Percentiles rank a stretch among this genome's conserved stretches.
These are phyloP conservation scores for Simmondsia chinensis DNA, from an alignment of 148 eudicot genomes.

Conservation along the genomic window DNA sequence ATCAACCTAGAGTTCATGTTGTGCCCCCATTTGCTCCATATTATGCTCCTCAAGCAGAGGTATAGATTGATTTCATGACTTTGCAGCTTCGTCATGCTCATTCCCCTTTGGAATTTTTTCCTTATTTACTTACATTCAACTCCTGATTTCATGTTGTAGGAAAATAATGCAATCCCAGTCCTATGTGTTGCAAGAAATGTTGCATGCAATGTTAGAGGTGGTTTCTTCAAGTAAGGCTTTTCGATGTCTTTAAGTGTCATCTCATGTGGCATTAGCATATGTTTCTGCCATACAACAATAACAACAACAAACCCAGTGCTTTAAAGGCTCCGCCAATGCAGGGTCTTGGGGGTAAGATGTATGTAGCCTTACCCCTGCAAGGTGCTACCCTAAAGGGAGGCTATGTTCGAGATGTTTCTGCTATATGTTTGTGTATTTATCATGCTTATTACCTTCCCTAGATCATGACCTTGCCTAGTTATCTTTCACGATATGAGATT, in stretches of 20 bases:
- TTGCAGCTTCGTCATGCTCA: not conserved
- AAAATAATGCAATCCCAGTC: constrained; percentile 74
- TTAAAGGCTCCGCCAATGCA: too few relatives aligned
- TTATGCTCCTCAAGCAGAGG: constrained; percentile 98
- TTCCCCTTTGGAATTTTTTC: too few relatives aligned
- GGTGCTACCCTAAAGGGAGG: too few relatives aligned
- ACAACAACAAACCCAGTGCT: too few relatives aligned
- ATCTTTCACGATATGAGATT: not conserved
- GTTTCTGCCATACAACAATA: too few relatives aligned
- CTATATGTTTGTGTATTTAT: too few relatives aligned
- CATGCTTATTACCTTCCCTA: too few relatives aligned
- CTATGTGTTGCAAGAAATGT: constrained; percentile 96
- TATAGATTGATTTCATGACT: constrained; percentile 13
- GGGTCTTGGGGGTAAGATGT: too few relatives aligned
- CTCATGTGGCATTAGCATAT: too few relatives aligned
- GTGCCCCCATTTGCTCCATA: constrained; percentile 99
- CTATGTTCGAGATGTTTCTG: too few relatives aligned
- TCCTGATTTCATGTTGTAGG: constrained; percentile 33
- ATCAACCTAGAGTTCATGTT: constrained; percentile 96
- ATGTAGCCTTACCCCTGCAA: too few relatives aligned
- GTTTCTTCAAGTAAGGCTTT: constrained; percentile 87
- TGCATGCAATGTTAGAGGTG: constrained; percentile 97
- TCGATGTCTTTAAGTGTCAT: not conserved
- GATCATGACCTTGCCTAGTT: too few relatives aligned
- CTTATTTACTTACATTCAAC: not conserved